Evolutionary conservation across 2,329 filamentous ascomycete species (phyloP), one percentile per base, ranked within the genome.

Genomic region (Gaeumannomyces sp.): DNA sequence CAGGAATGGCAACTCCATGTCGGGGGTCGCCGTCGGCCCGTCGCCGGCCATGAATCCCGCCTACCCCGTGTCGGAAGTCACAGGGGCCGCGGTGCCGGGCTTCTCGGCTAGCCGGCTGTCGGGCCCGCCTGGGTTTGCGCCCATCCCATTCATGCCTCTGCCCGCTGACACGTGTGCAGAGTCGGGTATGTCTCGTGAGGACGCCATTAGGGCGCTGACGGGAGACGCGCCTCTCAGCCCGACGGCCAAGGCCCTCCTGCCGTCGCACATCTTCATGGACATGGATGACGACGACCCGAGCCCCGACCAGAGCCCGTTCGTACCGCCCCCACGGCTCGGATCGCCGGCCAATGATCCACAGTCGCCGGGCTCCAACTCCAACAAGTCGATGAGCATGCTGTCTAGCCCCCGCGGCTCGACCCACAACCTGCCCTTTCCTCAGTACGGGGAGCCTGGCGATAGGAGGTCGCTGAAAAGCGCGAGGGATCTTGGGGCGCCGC

Each of bases 211-310:
- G 65, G 81, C 81, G 25, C 73, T 89, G 50, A 86, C 83, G 3
- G 83, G 81, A 25, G 87, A 85, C 33, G 90, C 89, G 2, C 89
- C 89, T 1, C 84, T 94, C 73, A 93, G 90, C 70, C 91, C 91
- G 1, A 90, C 89, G 4, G 91, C 91, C 2, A 87, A 89, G 33
- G 84, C 88, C 22, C 79, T 94, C 4, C 77, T 96, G 22, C 91
- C 91, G 0, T 90, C 90, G 1, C 86, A 85, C 66, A 78, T 89
- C 4, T 70, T 71, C 59, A 27, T 64, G 59, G 63, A 64, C 50
- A 64, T 64, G 62, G 78, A 88, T 59, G 87, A 89, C 61, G 81
- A 88, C 56, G 87, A 88, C 22, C 78, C 80, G n/a, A 35, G 59
- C 59, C 31, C 59, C 31, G 59, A 35, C 22, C 22, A 59, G 69